Percentiles rank a stretch among this genome's conserved stretches.
These are phyloP conservation scores for Penicillium turbatum DNA, from an alignment of 495 filamentous ascomycete genomes.

Conservation along the genomic window DNA sequence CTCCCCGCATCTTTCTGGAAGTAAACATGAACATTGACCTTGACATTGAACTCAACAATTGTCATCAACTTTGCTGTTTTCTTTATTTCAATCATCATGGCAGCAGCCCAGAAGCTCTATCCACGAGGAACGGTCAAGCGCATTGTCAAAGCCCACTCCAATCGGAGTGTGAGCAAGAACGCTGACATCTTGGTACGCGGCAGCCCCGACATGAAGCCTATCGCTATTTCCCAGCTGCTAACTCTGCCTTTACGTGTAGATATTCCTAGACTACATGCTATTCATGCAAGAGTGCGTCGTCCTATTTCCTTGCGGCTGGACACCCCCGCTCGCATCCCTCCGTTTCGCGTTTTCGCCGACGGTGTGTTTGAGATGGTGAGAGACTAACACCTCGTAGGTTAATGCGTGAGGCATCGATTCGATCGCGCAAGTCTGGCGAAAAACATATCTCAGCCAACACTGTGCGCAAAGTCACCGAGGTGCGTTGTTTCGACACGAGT, in stretches of 20 bases:
- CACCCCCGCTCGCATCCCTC: neutral
- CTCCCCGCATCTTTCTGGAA: neutral
- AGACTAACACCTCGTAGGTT: constrained; percentile 48
- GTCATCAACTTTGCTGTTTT: neutral
- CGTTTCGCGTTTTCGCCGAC: neutral
- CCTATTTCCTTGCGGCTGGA: neutral
- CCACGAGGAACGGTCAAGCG: constrained; percentile 81
- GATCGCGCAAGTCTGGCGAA: constrained; percentile 69
- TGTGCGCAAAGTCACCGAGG: constrained; percentile 73
- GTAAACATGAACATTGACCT: neutral
- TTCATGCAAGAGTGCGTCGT: constrained; percentile 77
- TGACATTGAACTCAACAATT: neutral
- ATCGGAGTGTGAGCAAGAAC: constrained; percentile 75
- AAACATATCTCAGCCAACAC: constrained; percentile 66
- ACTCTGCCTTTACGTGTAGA: constrained; percentile 39
- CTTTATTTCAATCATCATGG: constrained; percentile 23
- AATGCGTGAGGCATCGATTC: constrained; percentile 77
- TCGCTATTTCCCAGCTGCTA: neutral
- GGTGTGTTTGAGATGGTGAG: neutral
- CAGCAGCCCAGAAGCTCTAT: constrained; percentile 65
- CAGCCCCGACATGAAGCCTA: neutral
- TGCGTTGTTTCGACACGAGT: constrained; percentile 35
- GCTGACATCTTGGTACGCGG: constrained; percentile 76
- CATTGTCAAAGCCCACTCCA: constrained; percentile 84
- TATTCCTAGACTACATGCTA: constrained; percentile 84